Conservation (phyloP, 1,139 yeast genomes). For the Geotrichum reessii region DNA sequence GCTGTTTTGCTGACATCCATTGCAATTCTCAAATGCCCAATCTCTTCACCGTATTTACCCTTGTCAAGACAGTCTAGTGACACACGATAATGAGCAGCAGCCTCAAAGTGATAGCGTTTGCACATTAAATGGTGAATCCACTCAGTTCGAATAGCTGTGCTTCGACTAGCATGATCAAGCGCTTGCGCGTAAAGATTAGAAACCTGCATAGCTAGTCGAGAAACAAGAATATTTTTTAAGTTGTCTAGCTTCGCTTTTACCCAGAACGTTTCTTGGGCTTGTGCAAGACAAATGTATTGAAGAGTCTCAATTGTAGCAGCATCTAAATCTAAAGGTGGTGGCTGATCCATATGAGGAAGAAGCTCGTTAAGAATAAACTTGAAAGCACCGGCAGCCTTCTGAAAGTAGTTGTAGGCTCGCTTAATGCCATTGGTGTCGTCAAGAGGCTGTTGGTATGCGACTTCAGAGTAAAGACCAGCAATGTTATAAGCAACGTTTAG, state of each 20-base stretch:
- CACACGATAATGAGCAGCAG: conserved; percentile 63
- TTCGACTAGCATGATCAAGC: conserved; percentile 41
- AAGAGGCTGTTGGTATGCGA: conserved; percentile 39
- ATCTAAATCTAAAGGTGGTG: conserved; percentile 44
- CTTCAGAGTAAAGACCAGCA: conserved; percentile 56
- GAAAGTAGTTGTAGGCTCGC: conserved; percentile 58
- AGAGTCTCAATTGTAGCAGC: conserved; percentile 42
- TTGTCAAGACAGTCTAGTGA: conserved; percentile 47
- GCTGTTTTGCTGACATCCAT: conserved; percentile 31
- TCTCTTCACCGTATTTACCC: conserved; percentile 63
- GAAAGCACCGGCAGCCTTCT: conserved; percentile 62
- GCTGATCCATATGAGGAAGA: conserved; percentile 26
- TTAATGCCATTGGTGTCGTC: conserved; percentile 52
- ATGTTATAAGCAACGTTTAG: conserved; percentile 62
- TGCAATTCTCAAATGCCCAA: conserved; percentile 50
- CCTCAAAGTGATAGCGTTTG: conserved; percentile 58
- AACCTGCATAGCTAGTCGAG: conserved; percentile 61
- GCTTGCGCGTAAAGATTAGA: conserved; percentile 53
- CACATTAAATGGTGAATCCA: conserved; percentile 59
- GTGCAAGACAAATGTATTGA: conserved; percentile 58
- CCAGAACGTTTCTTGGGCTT: conserved; percentile 88
- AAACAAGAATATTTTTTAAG: conserved; percentile 56
- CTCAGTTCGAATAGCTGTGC: conserved; percentile 52
- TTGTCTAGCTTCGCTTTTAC: conserved; percentile 52
- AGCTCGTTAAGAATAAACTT: conserved; percentile 37